Conservation (phyloP, 805 yeast species). For the Lachancea dasiensis region DNA sequence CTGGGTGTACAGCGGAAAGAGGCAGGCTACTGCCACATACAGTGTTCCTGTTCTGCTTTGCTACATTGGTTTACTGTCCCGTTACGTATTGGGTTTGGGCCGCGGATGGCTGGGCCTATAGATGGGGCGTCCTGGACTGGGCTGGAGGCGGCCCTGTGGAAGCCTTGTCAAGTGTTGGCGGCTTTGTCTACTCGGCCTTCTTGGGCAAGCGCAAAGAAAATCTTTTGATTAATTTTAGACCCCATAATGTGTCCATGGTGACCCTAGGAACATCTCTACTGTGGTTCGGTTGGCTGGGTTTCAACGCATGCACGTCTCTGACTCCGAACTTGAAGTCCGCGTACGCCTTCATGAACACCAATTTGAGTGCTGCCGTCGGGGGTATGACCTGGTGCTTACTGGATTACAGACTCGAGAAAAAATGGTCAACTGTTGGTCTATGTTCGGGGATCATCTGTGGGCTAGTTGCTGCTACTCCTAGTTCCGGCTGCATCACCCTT, state of each 20-base stretch:
- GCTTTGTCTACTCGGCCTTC: constrained; percentile 77
- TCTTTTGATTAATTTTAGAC: constrained; percentile 79
- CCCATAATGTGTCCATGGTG: constrained; percentile 89
- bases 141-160: constrained; percentile 99
- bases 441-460: constrained; percentile 97
- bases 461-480: constrained; percentile 93
- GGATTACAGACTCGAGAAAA: constrained; percentile 81
- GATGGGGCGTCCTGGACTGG: constrained; percentile 90
- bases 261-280: constrained; percentile 81
- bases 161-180: constrained; percentile 84
- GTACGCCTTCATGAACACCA: constrained; percentile 88
- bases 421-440: constrained; percentile 91
- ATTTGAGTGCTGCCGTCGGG: constrained; percentile 82
- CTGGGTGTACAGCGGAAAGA: constrained; percentile 91
- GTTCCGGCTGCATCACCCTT: constrained; percentile 83
- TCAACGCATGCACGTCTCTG: constrained; percentile 85
- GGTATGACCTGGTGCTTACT: constrained; percentile 88
- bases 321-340: constrained; percentile 79
- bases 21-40: constrained; percentile 83
- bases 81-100: constrained; percentile 97
- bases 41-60: constrained; percentile 80
- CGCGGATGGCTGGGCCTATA: constrained; percentile 84
- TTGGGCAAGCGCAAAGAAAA: constrained; percentile 73
- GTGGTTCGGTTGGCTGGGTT: constrained; percentile 96
- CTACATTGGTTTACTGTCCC: constrained; percentile 89